Percentiles rank a stretch among this genome's conserved stretches.
These are phyloP conservation scores for Trichoderma orchidacearum DNA, from an alignment of 495 filamentous ascomycete species.

Conservation along the genomic window DNA sequence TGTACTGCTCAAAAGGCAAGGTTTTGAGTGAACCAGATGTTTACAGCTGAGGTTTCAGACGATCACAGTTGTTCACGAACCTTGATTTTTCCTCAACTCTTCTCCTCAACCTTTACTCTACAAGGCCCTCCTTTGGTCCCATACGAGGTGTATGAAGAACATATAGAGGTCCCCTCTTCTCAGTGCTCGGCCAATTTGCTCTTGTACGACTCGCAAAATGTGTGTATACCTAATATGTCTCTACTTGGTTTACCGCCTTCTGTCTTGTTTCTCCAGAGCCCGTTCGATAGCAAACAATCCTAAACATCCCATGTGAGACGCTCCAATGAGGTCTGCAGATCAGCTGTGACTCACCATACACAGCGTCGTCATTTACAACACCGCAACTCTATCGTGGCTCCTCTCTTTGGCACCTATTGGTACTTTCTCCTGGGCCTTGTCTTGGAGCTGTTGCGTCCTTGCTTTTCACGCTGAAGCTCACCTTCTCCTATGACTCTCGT, in stretches of 20 bases:
- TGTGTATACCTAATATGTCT: background rate
- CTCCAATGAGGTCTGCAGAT: background rate
- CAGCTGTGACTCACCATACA: background rate
- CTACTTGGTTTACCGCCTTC: background rate
- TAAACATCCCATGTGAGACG: background rate
- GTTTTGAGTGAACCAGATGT: constrained; percentile 9
- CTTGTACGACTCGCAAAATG: background rate
- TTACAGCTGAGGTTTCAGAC: too few relatives aligned
- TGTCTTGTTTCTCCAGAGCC: background rate
- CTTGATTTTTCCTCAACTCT: background rate
- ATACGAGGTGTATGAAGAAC: too few relatives aligned
- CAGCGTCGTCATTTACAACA: background rate
- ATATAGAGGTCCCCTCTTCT: background rate
- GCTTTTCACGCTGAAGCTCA: too few relatives aligned
- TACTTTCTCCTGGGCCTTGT: background rate
- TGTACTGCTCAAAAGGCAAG: constrained; percentile 26
- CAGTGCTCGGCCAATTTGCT: background rate
- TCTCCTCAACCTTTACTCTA: background rate
- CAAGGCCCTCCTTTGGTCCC: too few relatives aligned
- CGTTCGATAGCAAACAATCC: background rate
- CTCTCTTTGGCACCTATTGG: background rate
- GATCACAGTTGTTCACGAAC: background rate
- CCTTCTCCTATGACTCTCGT: too few relatives aligned
- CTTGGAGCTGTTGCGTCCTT: too few relatives aligned
- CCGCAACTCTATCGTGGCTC: background rate